phyloP scores from a whole-genome alignment of 2,329 filamentous ascomycete genomes.

The Ophiostoma sp. region DNA sequence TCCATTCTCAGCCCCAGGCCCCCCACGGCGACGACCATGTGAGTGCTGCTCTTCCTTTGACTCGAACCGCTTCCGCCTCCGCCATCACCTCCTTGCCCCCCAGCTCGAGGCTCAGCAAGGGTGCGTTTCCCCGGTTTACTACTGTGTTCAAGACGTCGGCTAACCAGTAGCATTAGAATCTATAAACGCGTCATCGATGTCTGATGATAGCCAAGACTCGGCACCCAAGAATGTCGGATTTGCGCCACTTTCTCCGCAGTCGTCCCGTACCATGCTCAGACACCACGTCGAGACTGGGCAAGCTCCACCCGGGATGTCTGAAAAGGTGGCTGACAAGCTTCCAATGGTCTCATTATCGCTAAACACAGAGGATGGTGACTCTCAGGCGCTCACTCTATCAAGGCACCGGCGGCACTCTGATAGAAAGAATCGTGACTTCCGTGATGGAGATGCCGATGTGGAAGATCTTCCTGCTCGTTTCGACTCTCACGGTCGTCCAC shows the following conservation, averaged over 20 bases:
- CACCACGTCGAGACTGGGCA: constrained; percentile 34
- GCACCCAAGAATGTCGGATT: constrained; percentile 42
- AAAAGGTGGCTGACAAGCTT: not conserved
- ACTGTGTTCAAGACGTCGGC: constrained; percentile 14
- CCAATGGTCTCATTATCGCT: not conserved
- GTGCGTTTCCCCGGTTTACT: constrained; percentile 23
- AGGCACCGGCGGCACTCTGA: not conserved
- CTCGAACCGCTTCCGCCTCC: constrained; percentile 10
- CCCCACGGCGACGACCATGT: constrained; percentile 25
- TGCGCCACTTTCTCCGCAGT: constrained; percentile 46
- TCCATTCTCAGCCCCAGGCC: not conserved
- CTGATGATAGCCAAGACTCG: constrained; percentile 21
- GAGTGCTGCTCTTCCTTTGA: constrained; percentile 24
- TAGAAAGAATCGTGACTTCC: too few relatives aligned
- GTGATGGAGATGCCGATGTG: constrained; percentile 33
- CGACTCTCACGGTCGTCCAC: constrained; percentile 39
- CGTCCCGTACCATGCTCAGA: constrained; percentile 41
- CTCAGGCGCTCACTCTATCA: not conserved
- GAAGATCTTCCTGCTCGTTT: constrained; percentile 46
- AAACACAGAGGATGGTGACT: too few relatives aligned
- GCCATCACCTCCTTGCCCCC: constrained; percentile 11
- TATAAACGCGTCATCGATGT: constrained; percentile 4
- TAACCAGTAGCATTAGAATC: constrained; percentile 13
- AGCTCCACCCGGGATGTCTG: not conserved
- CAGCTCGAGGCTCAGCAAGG: constrained; percentile 19